Evolutionary conservation across 169 alveolate species (phyloP).

Genomic region (Plasmodium sp.): DNA sequence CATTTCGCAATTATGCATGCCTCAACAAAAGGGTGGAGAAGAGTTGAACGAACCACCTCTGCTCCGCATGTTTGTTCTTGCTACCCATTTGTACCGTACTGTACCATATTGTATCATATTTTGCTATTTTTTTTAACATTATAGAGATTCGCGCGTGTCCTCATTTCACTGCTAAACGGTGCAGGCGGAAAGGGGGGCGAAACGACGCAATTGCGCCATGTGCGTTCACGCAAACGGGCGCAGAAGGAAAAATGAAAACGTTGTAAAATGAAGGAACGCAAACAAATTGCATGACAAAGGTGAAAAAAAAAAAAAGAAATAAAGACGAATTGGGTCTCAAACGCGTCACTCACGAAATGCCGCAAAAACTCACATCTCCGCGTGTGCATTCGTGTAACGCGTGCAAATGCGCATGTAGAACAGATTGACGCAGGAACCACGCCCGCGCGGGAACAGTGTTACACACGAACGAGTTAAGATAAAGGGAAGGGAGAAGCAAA

Average conservation of each 20-base stretch:
- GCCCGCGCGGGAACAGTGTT: neutral
- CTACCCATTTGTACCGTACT: neutral
- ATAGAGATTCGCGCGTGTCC: neutral
- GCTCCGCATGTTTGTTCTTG: neutral
- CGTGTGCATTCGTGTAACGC: neutral
- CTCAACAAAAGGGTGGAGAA: neutral
- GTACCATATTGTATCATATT: neutral
- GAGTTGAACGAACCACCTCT: neutral
- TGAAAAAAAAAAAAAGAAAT: neutral
- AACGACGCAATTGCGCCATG: neutral
- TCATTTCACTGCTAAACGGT: conserved; percentile 26
- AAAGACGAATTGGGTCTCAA: neutral
- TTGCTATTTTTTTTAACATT: neutral
- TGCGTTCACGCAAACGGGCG: neutral
- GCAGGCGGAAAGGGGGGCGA: conserved; percentile 18
- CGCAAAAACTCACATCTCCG: neutral
- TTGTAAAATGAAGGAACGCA: neutral
- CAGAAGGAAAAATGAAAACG: neutral
- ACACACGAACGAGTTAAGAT: neutral
- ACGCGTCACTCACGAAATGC: neutral
- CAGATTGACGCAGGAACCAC: neutral
- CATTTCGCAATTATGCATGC: neutral
- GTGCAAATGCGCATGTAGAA: neutral
- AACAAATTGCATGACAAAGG: neutral
- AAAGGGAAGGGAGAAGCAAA: neutral